These are phyloP conservation scores for Tieghemostelium lacteum DNA, from an alignment of 78 protist genomes.

Conservation along the genomic window DNA sequence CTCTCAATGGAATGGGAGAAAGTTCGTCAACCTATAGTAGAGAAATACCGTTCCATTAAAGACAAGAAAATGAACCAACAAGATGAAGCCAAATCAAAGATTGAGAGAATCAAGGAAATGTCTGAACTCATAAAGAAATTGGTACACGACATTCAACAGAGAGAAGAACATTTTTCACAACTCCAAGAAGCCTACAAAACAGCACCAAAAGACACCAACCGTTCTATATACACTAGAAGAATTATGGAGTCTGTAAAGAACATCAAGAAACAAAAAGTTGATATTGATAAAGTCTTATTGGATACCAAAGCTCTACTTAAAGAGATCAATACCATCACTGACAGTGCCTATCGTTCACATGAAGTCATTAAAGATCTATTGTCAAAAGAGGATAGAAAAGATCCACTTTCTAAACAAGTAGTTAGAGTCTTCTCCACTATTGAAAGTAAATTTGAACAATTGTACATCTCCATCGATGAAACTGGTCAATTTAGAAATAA, in stretches of 20 bases:
- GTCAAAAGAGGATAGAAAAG: constrained; percentile 78
- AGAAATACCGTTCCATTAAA: constrained; percentile 58
- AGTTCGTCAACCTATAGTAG: constrained; percentile 74
- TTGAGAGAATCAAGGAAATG: constrained; percentile 68
- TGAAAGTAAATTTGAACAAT: constrained; percentile 56
- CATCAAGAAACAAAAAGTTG: constrained; percentile 86
- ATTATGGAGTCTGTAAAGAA: constrained; percentile 86
- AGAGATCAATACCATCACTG: constrained; percentile 82
- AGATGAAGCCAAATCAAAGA: constrained; percentile 17
- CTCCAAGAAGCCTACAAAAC: constrained; percentile 78
- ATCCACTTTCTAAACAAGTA: constrained; percentile 40
- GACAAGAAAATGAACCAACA: constrained; percentile 39
- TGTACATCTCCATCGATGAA: constrained; percentile 52
- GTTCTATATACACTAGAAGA: constrained; percentile 85
- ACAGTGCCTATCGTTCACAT: constrained; percentile 76
- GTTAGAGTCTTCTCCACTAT: constrained; percentile 62
- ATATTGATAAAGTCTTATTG: constrained; percentile 82
- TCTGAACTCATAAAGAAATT: constrained; percentile 54
- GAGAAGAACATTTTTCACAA: constrained; percentile 75
- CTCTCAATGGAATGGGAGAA: constrained; percentile 84
- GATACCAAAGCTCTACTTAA: constrained; percentile 84
- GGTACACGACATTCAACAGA: constrained; percentile 68
- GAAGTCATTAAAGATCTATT: constrained; percentile 82
- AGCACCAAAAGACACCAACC: constrained; percentile 72
- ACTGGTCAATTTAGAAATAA: constrained; percentile 74